These are phyloP conservation scores for Talaromyces adpressus DNA, from an alignment of 495 filamentous ascomycete species.

Conservation along the genomic window DNA sequence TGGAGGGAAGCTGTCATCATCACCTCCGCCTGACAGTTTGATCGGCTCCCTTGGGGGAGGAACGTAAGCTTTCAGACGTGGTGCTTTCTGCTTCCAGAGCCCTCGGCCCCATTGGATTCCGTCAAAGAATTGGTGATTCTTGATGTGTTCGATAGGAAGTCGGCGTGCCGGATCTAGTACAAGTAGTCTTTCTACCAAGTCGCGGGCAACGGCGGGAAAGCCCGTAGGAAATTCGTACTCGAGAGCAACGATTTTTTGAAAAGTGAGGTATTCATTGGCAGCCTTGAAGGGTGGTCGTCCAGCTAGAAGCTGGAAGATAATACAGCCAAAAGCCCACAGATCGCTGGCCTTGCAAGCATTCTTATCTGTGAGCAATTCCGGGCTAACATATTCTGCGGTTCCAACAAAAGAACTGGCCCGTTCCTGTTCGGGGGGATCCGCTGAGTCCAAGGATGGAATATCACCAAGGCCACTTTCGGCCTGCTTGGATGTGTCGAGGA, in stretches of 20 bases:
- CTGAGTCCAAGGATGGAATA: conserved; percentile 41
- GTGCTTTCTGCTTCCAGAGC: conserved; percentile 88
- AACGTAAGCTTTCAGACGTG: conserved; percentile 78
- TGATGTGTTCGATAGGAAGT: conserved; percentile 93
- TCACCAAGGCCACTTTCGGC: conserved; percentile 34
- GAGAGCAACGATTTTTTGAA: conserved; percentile 93
- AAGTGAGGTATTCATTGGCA: conserved; percentile 93
- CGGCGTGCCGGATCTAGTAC: conserved; percentile 83
- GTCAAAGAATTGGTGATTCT: conserved; percentile 96
- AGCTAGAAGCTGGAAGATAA: conserved; percentile 90
- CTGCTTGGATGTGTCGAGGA: conserved; percentile 63
- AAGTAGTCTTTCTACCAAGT: conserved; percentile 86
- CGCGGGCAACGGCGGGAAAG: conserved; percentile 81
- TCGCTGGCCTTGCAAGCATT: conserved; percentile 97
- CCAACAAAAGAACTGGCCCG: conserved; percentile 93
- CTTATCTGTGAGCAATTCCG: conserved; percentile 90
- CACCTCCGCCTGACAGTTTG: conserved; percentile 61
- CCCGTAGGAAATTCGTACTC: conserved; percentile 91
- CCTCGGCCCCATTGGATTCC: conserved; percentile 77
- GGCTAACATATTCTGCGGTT: conserved; percentile 97
- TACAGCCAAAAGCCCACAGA: conserved; percentile 99
- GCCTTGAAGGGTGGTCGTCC: conserved; percentile 97
- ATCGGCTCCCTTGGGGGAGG: conserved; percentile 77
- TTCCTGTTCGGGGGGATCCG: conserved; percentile 56
- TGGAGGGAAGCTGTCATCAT: conserved; percentile 39